phyloP scores from a whole-genome alignment of 2,329 filamentous ascomycete species.

The Cladobotryum mycophilum region DNA sequence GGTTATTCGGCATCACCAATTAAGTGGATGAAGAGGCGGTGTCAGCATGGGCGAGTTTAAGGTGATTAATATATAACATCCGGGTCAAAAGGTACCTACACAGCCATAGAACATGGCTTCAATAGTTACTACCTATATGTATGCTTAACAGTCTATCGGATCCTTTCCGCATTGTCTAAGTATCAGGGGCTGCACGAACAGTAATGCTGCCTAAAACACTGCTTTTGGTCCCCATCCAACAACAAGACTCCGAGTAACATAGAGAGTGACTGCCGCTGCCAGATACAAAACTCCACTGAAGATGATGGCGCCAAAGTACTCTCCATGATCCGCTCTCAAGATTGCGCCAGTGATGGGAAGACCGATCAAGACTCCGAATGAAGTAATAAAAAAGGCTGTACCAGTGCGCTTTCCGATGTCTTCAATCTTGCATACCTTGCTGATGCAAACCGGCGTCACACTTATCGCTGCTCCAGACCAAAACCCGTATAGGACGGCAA shows the following conservation, averaged over 20 bases:
- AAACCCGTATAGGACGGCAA: constrained; percentile 62
- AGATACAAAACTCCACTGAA: constrained; percentile 36
- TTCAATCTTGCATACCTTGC: constrained; percentile 61
- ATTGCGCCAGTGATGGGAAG: constrained; percentile 54
- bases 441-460: constrained; percentile 65
- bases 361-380: constrained; percentile 50
- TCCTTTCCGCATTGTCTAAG: too few relatives aligned
- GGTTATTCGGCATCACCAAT: too few relatives aligned
- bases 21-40: too few relatives aligned
- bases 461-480: constrained; percentile 63
- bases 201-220: not conserved
- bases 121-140: too few relatives aligned
- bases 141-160: too few relatives aligned
- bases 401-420: constrained; percentile 65
- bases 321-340: constrained; percentile 33
- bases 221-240: constrained; percentile 15
- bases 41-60: too few relatives aligned
- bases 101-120: too few relatives aligned
- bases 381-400: constrained; percentile 63
- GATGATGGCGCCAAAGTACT: constrained; percentile 47
- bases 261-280: constrained; percentile 23
- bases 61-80: too few relatives aligned
- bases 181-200: too few relatives aligned
- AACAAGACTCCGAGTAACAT: constrained; percentile 16
- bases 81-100: too few relatives aligned